Percentiles rank a stretch among this genome's conserved stretches.
These are phyloP conservation scores for Kwoniella dendrophila DNA, from an alignment of 768 basidiomycete genomes.

Conservation along the genomic window DNA sequence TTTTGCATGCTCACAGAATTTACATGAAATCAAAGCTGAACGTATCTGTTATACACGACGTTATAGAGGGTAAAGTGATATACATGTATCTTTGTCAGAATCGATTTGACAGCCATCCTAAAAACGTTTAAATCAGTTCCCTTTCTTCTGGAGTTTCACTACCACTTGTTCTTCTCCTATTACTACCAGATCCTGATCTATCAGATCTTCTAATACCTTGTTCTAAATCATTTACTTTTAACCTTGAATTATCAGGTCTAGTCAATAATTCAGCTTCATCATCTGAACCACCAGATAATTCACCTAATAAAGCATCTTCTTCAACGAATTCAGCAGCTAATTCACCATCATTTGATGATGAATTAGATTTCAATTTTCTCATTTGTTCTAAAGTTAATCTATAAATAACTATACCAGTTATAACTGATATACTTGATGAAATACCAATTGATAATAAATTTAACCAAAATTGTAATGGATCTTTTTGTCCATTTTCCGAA, in stretches of 20 bases:
- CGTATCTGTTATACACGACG: too few species aligned
- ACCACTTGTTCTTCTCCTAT: constrained; percentile 4
- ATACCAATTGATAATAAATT: constrained; percentile 49
- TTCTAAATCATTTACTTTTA: not conserved
- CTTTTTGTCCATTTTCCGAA: constrained; percentile 26
- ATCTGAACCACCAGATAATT: constrained; percentile 21
- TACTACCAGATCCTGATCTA: too few species aligned
- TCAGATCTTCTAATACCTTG: not conserved
- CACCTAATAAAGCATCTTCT: constrained; percentile 45
- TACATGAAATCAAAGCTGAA: too few species aligned
- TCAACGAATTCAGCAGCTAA: constrained; percentile 50
- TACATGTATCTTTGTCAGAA: too few species aligned
- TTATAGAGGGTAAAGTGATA: too few species aligned
- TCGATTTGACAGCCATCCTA: too few species aligned
- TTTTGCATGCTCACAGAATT: too few species aligned
- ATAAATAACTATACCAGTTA: constrained; percentile 52
- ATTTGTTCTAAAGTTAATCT: constrained; percentile 51
- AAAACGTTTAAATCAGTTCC: not conserved
- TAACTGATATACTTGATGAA: constrained; percentile 33
- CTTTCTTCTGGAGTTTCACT: constrained; percentile 9
- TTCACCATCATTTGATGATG: constrained; percentile 33
- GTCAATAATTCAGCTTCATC: constrained; percentile 1
- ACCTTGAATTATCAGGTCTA: not conserved
- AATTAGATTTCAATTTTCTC: constrained; percentile 38
- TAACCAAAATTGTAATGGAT: constrained; percentile 51